Base-by-base conservation (phyloP, 352 stramenopile species). In the Phytophthora cryptogea region DNA sequence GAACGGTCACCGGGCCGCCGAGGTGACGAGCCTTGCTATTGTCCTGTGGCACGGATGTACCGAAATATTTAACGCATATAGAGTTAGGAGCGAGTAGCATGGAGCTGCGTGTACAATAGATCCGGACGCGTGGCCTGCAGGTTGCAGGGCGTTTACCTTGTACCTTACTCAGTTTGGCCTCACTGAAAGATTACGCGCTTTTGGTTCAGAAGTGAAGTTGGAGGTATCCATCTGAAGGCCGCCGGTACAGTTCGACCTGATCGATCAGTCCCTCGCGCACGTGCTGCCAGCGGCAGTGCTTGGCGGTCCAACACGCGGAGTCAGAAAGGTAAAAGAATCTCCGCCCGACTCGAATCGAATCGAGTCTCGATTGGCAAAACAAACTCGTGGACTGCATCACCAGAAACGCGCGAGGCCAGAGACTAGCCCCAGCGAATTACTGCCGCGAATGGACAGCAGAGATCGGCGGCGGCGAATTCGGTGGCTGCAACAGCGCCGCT, bases 11-110 rank as follows among this genome's bases (percentile, higher is more conserved):
- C 11, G 48, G 10, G 16, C 2, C 8, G 8, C 35, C 36, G 14
- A 8, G 8, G n/a, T 37, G 44, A 37, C 43, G 5, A 17, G 20
- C 20, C 2, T 23, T 3, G 20, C 20, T 23, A 23, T 23, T 23
- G 20, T 23, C 20, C 20, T 23, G 20, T 23, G 20, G 20, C 20
- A 23, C 2, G 20, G 20, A 31, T 32, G 45, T 37, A 59, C n/a
- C 9, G 50, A 61, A 16, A 54, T 70, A 70, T 70, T 70, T 70
- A 70, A 57, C 36, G 7, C 17, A 47, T 54, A 63, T 54, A 63
- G 44, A 43, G 32, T 53, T 51, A 68, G 46, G 13, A 56, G 47
- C 16, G 20, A 41, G 28, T 44, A 51, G 40, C 10, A 23, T 51
- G 27, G 27, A 2, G 20, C 20, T 23, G 20, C 20, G 17, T 58